Percentiles rank a stretch among this genome's conserved stretches.
Conservation (phyloP, 257 asterid species). For the Nemophila menziesii region DNA sequence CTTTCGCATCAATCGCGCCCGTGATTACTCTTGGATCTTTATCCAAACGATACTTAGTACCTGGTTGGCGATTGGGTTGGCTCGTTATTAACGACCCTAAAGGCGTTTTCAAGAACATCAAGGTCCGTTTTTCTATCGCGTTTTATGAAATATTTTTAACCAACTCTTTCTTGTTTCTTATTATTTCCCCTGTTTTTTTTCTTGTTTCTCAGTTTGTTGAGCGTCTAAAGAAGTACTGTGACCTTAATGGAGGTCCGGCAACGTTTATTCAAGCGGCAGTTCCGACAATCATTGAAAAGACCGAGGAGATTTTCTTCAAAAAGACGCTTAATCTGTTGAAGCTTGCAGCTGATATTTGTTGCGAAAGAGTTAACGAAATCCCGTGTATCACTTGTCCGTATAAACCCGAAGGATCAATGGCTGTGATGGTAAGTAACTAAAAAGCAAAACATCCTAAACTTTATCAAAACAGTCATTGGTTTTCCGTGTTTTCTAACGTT, state of each 20-base stretch:
- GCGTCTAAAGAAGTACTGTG: constrained; percentile 66
- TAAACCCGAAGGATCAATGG: constrained; percentile 71
- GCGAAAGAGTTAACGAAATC: constrained; percentile 41
- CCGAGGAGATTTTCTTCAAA: constrained; percentile 38
- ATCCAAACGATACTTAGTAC: constrained; percentile 89
- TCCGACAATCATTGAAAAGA: constrained; percentile 47
- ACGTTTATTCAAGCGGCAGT: constrained; percentile 95
- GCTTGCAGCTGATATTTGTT: constrained; percentile 40
- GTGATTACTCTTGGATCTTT: constrained; percentile 75
- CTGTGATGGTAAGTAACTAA: constrained; percentile 37
- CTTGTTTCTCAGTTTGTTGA: constrained; percentile 48
- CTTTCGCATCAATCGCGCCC: constrained; percentile 53
- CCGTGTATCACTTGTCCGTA: constrained; percentile 44
- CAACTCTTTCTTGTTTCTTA: not conserved
- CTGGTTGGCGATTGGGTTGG: constrained; percentile 98
- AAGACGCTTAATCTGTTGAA: constrained; percentile 42
- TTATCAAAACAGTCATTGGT: too few species aligned
- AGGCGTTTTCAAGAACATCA: constrained; percentile 40
- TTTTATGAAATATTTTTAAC: not conserved
- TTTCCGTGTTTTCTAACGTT: not conserved
- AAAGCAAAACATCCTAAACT: not conserved
- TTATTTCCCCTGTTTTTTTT: not conserved
- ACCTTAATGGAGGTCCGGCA: constrained; percentile 79
- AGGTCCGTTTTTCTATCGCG: constrained; percentile 27
- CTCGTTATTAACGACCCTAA: constrained; percentile 61